Percentiles rank a stretch among this genome's conserved stretches.
These are phyloP conservation scores for Globisporangium paddicum DNA, from an alignment of 352 stramenopile genomes.

Conservation along the genomic window DNA sequence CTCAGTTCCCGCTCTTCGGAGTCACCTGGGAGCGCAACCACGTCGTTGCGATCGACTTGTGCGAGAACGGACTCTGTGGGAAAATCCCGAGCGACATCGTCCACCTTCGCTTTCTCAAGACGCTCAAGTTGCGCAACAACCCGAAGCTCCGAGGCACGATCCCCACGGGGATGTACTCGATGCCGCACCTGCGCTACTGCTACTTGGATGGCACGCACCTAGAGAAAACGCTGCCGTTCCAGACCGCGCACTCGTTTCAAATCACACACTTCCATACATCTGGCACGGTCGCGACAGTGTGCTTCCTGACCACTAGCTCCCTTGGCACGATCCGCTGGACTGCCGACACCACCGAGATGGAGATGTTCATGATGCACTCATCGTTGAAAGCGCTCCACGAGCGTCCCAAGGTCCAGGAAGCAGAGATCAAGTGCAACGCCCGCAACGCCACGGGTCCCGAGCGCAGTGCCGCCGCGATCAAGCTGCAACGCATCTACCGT, in stretches of 20 bases:
- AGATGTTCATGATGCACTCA: conserved; percentile 52
- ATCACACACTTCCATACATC: conserved; percentile 42
- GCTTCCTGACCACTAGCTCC: conserved; percentile 32
- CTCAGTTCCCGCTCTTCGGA: conserved; percentile 32
- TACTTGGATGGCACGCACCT: conserved; percentile 58
- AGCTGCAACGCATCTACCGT: conserved; percentile 68
- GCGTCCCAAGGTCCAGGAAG: conserved; percentile 8
- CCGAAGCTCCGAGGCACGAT: conserved; percentile 29
- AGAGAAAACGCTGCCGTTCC: conserved; percentile 36
- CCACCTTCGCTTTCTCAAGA: conserved; percentile 40
- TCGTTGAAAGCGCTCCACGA: conserved; percentile 39
- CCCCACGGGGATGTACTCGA: conserved; percentile 26
- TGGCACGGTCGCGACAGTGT: conserved; percentile 27
- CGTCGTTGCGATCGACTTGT: conserved; percentile 52
- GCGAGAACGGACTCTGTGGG: conserved; percentile 40
- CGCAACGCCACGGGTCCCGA: conserved; percentile 62
- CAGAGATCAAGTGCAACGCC: conserved; percentile 30
- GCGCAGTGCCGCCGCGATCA: conserved; percentile 46
- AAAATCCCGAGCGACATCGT: conserved; percentile 35
- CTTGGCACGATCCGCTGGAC: conserved; percentile 34
- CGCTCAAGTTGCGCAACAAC: conserved; percentile 58
- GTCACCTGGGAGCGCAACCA: conserved; percentile 59
- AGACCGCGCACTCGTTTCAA: conserved; percentile 47
- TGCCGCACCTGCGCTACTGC: conserved; percentile 51
- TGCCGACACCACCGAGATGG: conserved; percentile 42